Percentiles rank a stretch among this genome's conserved stretches.
Evolutionary conservation across 495 filamentous ascomycete species (phyloP).

Genomic region (Glonium stellatum): DNA sequence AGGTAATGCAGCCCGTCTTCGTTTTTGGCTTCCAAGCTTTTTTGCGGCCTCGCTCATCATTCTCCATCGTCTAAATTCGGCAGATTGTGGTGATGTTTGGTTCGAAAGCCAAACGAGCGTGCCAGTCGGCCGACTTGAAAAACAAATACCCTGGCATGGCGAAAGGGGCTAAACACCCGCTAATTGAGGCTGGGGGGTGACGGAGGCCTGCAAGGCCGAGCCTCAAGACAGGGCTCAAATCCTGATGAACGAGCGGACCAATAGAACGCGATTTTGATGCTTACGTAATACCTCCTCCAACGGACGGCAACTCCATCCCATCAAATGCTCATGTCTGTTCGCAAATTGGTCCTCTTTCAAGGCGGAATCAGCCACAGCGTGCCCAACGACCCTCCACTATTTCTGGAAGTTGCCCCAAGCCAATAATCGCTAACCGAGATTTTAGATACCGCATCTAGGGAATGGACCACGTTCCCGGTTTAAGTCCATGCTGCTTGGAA

Average conservation of each 20-base stretch:
- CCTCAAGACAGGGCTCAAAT: neutral
- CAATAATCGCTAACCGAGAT: too few species aligned
- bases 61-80: conserved; percentile 3
- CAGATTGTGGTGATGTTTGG: neutral
- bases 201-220: neutral
- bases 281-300: neutral
- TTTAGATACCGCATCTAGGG: too few species aligned
- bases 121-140: conserved; percentile 9
- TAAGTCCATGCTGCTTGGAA: too few species aligned
- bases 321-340: too few species aligned
- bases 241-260: neutral
- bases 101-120: conserved; percentile 13
- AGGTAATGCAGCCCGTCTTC: conserved; percentile 24
- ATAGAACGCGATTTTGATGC: neutral
- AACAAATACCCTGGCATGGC: neutral
- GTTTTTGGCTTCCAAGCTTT: conserved; percentile 23
- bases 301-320: too few species aligned
- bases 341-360: too few species aligned
- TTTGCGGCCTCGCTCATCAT: conserved; percentile 10
- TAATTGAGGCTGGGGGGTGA: neutral
- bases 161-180: neutral
- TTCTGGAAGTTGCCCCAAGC: too few species aligned
- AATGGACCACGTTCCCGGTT: too few species aligned
- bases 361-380: too few species aligned
- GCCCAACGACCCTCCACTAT: too few species aligned